Evolutionary conservation across 495 filamentous ascomycete genomes (phyloP), one percentile per base, ranked within the genome.

Genomic region (Xylaria scruposa): DNA sequence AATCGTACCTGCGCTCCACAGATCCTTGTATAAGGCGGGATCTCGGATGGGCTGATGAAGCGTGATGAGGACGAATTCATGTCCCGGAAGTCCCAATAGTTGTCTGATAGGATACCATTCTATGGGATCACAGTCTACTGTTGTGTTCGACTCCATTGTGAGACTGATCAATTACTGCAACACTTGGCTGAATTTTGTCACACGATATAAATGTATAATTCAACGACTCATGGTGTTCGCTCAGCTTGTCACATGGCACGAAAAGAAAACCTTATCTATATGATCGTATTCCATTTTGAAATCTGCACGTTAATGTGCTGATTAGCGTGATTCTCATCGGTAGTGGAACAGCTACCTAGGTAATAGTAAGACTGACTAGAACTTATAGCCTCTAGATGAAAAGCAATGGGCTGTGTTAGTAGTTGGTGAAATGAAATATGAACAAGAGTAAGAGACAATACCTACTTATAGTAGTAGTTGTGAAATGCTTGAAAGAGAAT

Each of bases 31-130:
- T 78, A 81, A 81, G 73, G 58, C 74, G 74, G 81, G 83, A 78
- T 87, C 80, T 3, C 85, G 85, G 64, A 94, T 88, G 49, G 91
- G 91, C 72, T 93, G 90, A 76, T 96, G 93, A 47, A 95, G 84
- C 15, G 94, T 79, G 36, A 95, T 74, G 29, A 95, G 81, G 2
- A 88, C 89, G 73, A 89, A 92, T 44, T 69, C n/a, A 44, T 74
- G 61, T 40, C 71, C 68, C 8, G 69, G 72, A 66, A 68, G 62
- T 33, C 49, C 53, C 21, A 72, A 59, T 17, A 82, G 36, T 29
- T 77, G 75, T 67, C 73, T 72, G 26, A 81, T 72, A 38, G 76
- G 79, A 74, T 79, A 61, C 78, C 80, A 80, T 33, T 78, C 75
- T 19, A 73, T 76, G 42, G 3, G 42, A 9, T 33, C 33, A 10